phyloP scores from a whole-genome alignment of 2,329 filamentous ascomycete genomes.

The Lachnellula suecica region DNA sequence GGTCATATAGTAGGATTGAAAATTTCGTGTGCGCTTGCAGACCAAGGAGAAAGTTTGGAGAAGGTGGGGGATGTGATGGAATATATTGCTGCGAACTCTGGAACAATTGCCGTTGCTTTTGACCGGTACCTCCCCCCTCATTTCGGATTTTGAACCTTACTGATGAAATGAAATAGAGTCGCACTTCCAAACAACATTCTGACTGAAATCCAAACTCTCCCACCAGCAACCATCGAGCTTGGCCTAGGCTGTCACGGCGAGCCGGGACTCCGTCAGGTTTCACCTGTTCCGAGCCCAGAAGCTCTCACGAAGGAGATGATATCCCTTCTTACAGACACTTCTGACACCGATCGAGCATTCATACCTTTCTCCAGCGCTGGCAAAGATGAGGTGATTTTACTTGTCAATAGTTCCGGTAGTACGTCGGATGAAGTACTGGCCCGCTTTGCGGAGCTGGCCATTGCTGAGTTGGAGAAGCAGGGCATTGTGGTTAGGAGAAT shows the following conservation, averaged over 20 bases:
- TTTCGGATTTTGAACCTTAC: neutral
- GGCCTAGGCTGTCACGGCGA: constrained; percentile 53
- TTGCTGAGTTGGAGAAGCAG: constrained; percentile 21
- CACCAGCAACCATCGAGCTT: constrained; percentile 35
- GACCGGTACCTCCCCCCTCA: constrained; percentile 41
- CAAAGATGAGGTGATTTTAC: constrained; percentile 22
- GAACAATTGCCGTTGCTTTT: constrained; percentile 49
- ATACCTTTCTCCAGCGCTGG: constrained; percentile 20
- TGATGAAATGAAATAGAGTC: constrained; percentile 19
- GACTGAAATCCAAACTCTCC: constrained; percentile 25
- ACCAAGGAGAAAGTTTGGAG: constrained; percentile 21
- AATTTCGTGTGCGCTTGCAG: constrained; percentile 31
- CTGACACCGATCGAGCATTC: constrained; percentile 23
- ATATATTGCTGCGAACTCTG: constrained; percentile 32
- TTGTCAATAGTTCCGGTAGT: constrained; percentile 26
- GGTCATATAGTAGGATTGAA: constrained; percentile 49
- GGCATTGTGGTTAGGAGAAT: constrained; percentile 20
- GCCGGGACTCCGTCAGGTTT: constrained; percentile 35
- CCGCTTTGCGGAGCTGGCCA: constrained; percentile 26
- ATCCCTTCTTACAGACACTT: constrained; percentile 20
- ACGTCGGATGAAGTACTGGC: constrained; percentile 28
- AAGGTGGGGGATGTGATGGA: constrained; percentile 25
- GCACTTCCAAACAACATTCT: constrained; percentile 25
- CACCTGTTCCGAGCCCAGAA: constrained; percentile 22
- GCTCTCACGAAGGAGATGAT: constrained; percentile 25